phyloP scores from a whole-genome alignment of 2,329 filamentous ascomycete genomes.

The Paecilomyces dactylethromorphus region DNA sequence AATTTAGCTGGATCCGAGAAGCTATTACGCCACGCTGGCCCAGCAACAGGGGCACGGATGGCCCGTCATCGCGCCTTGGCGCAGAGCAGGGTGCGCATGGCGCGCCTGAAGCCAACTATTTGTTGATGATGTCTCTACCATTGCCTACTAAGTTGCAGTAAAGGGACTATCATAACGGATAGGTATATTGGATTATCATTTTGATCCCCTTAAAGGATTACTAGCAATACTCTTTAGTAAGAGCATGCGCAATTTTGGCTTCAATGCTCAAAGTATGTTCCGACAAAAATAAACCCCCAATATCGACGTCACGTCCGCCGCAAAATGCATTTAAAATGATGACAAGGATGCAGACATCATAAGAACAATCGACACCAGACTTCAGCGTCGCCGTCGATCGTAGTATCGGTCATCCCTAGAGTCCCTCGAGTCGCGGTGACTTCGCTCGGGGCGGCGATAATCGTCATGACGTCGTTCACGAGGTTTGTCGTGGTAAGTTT shows the following conservation, averaged over 20 bases:
- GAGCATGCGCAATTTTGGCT: background rate
- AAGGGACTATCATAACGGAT: background rate
- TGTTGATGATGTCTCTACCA: background rate
- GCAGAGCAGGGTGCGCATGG: background rate
- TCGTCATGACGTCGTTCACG: slow-evolving; percentile 32
- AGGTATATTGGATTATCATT: background rate
- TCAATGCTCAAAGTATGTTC: background rate
- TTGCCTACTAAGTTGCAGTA: background rate
- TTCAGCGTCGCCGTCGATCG: slow-evolving; percentile 18
- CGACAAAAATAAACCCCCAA: background rate
- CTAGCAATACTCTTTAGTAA: background rate
- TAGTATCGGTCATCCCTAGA: slow-evolving; percentile 19
- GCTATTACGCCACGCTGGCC: background rate
- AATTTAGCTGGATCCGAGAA: background rate
- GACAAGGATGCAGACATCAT: background rate
- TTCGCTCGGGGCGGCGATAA: slow-evolving; percentile 17
- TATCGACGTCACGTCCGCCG: background rate
- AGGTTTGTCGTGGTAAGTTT: slow-evolving; percentile 28
- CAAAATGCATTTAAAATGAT: background rate
- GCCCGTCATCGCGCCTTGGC: background rate
- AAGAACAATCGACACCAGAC: background rate
- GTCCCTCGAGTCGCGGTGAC: slow-evolving; percentile 15
- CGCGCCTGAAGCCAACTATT: background rate
- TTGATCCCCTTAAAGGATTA: background rate
- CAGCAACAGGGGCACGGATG: background rate